Evolutionary conservation across 192 early-diverging fungal genomes (phyloP), one percentile per base, ranked within the genome.

Genomic region (Pilaira anomala): DNA sequence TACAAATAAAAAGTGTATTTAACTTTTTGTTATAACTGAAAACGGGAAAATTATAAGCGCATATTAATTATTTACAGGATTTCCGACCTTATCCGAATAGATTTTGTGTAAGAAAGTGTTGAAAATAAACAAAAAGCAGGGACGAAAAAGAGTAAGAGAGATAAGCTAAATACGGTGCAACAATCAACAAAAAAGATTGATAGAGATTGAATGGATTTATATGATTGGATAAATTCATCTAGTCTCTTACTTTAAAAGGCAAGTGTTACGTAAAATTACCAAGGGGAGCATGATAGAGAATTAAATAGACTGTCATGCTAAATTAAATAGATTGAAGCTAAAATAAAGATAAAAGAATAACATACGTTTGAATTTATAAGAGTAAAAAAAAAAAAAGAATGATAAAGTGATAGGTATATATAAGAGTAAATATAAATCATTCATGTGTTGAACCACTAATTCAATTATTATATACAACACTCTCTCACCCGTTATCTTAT

Each of bases 401-500:
- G 30, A 36, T 36, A 36, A 36, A 36, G 5, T 36, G 33, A 36
- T 36, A 36, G 11, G 33, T 36, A 36, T 36, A 36, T n/a, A 36
- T 36, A 1, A 36, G 33, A n/a, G n/a, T n/a, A n/a, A n/a, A n/a
- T n/a, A n/a, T n/a, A n/a, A n/a, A n/a, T n/a, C n/a, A n/a, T n/a
- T n/a, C n/a, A n/a, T n/a, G n/a, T n/a, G n/a, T n/a, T n/a, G n/a
- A n/a, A n/a, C n/a, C n/a, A n/a, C n/a, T n/a, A n/a, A n/a, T n/a
- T n/a, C n/a, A n/a, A n/a, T n/a, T n/a, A n/a, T n/a, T n/a, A n/a
- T n/a, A n/a, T n/a, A n/a, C n/a, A n/a, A n/a, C n/a, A n/a, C n/a
- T n/a, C n/a, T n/a, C 33, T 6, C 33, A 58, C 22, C 56, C 56
- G 56, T 58, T 58, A 58, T 58, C 56, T 58, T 58, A 58, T 58